These are phyloP conservation scores for Hemisphaericaspora nanyangensis DNA, from an alignment of 805 yeast genomes.

Conservation along the genomic window DNA sequence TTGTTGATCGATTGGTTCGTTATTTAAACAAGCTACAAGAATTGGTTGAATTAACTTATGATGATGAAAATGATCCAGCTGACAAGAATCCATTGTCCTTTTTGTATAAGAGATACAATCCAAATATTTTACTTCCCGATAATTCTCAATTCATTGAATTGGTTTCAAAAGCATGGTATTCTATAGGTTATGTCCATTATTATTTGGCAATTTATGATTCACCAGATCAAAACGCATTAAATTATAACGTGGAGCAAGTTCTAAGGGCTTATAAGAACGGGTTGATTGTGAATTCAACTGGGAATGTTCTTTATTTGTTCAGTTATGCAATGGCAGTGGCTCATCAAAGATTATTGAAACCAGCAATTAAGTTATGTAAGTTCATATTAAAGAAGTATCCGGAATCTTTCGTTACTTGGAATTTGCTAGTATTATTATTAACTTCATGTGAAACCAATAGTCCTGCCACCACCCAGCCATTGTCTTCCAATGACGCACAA, in stretches of 20 bases:
- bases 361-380: conserved; percentile 46
- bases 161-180: conserved; percentile 34
- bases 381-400: conserved; percentile 49
- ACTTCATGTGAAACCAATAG: conserved; percentile 52
- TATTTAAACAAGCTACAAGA: conserved; percentile 23
- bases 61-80: conserved; percentile 14
- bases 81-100: conserved; percentile 26
- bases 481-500: no score
- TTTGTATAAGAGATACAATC: conserved; percentile 32
- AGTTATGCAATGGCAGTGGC: conserved; percentile 50
- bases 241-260: conserved; percentile 13
- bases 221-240: conserved; percentile 16
- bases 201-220: conserved; percentile 25
- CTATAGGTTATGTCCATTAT: conserved; percentile 30
- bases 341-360: conserved; percentile 37
- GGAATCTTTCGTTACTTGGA: conserved; percentile 60
- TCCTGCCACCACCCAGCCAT: conserved; percentile 12
- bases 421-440: conserved; percentile 59
- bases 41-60: conserved; percentile 26
- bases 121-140: conserved; percentile 25
- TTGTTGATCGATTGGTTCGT: conserved; percentile 15
- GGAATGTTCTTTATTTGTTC: conserved; percentile 24
- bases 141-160: conserved; percentile 22
- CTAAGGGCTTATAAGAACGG: conserved; percentile 29
- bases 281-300: conserved; percentile 35